Evolutionary conservation across 2,329 filamentous ascomycete species (phyloP).

Genomic region (Colletotrichum phormii): DNA sequence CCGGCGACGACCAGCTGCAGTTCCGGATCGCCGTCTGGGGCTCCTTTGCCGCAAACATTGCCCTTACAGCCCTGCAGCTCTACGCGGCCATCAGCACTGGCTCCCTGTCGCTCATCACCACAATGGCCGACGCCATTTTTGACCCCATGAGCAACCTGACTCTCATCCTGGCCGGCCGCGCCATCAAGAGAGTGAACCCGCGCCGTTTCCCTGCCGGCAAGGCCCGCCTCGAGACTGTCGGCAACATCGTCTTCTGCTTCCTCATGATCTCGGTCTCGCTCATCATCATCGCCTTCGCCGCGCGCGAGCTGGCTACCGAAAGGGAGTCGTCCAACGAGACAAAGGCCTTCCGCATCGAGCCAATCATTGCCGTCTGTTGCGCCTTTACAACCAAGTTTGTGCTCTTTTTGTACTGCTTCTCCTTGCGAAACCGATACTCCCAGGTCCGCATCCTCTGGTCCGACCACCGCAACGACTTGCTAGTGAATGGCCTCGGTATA

Average conservation of each 20-base stretch:
- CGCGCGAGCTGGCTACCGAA: constrained; percentile 69
- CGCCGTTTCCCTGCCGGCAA: constrained; percentile 92
- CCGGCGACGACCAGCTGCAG: constrained; percentile 83
- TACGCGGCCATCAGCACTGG: constrained; percentile 89
- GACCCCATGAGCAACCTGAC: constrained; percentile 91
- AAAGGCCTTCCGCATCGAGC: constrained; percentile 81
- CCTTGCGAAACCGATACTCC: constrained; percentile 88
- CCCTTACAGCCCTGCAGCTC: constrained; percentile 83
- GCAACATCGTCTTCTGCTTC: constrained; percentile 97
- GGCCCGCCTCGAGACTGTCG: constrained; percentile 92
- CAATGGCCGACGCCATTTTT: constrained; percentile 97
- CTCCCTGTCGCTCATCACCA: constrained; percentile 96
- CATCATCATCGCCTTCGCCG: constrained; percentile 91
- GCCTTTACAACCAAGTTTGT: constrained; percentile 88
- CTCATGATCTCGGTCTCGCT: constrained; percentile 93
- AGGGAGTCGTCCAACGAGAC: constrained; percentile 54
- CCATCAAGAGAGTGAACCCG: constrained; percentile 86
- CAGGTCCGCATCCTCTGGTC: constrained; percentile 96
- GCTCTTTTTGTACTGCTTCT: constrained; percentile 93
- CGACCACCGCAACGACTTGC: constrained; percentile 93
- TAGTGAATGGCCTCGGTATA: constrained; percentile 94
- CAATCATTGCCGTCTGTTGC: constrained; percentile 84
- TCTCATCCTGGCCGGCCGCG: constrained; percentile 86
- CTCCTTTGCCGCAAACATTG: constrained; percentile 82
- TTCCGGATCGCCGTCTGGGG: constrained; percentile 74